These are phyloP conservation scores for Xylaria flabelliformis DNA, from an alignment of 495 filamentous ascomycete genomes.

Conservation along the genomic window DNA sequence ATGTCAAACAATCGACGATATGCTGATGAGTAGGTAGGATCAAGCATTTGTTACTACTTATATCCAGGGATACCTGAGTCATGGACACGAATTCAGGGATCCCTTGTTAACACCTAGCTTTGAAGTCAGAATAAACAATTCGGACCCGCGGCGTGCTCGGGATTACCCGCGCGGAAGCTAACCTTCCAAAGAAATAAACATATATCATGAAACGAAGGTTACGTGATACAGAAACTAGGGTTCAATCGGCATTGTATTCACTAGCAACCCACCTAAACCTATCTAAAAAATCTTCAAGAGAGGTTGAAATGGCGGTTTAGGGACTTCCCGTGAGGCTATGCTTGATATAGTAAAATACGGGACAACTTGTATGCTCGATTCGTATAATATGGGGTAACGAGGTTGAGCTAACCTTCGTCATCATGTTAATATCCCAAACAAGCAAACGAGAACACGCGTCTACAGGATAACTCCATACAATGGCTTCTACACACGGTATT, in stretches of 20 bases:
- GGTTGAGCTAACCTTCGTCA: too few species aligned
- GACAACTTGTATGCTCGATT: too few species aligned
- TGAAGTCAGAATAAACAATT: constrained; percentile 3
- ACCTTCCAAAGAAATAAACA: background rate
- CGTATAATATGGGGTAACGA: too few species aligned
- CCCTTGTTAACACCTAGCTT: background rate
- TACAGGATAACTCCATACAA: background rate
- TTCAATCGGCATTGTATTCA: too few species aligned
- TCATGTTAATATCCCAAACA: background rate
- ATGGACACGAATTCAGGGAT: background rate
- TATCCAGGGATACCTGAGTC: background rate
- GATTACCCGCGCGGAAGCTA: background rate
- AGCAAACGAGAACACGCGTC: background rate
- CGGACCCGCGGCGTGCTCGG: background rate
- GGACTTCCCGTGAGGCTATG: too few species aligned
- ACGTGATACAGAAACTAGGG: too few species aligned
- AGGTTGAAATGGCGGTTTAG: too few species aligned
- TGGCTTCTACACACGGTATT: background rate
- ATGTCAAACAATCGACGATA: background rate
- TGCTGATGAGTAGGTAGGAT: background rate
- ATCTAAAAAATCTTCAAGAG: too few species aligned
- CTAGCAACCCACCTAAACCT: too few species aligned
- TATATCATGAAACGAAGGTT: too few species aligned
- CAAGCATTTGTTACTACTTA: background rate
- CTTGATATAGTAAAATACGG: too few species aligned